phyloP scores from a whole-genome alignment of 202 grass and related monocot species.

The Miscanthus sacchariflorus region DNA sequence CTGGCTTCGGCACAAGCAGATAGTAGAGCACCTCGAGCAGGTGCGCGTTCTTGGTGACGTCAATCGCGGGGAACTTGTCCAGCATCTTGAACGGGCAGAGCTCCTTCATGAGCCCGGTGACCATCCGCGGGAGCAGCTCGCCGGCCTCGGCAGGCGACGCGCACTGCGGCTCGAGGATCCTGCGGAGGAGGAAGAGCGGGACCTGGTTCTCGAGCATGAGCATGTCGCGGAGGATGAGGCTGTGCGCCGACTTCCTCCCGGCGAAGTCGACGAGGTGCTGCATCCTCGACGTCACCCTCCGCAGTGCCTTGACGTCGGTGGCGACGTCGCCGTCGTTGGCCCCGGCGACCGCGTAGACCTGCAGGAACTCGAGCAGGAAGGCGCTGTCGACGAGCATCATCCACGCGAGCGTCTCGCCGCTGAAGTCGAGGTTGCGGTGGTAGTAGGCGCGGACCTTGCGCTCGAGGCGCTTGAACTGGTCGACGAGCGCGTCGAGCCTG shows the following conservation, averaged over 20 bases:
- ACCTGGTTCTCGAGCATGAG: constrained; percentile 92
- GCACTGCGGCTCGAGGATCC: constrained; percentile 64
- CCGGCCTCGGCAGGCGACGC: constrained; percentile 47
- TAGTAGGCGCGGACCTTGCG: constrained; percentile 70
- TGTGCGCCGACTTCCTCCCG: constrained; percentile 70
- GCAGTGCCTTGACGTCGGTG: constrained; percentile 25
- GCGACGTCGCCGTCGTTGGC: neutral
- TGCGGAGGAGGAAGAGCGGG: constrained; percentile 70
- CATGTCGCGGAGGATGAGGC: constrained; percentile 69
- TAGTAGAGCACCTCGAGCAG: constrained; percentile 75
- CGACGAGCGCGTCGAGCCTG: constrained; percentile 60
- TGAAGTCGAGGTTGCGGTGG: constrained; percentile 81
- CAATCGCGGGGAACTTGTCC: constrained; percentile 59
- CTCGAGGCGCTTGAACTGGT: constrained; percentile 60
- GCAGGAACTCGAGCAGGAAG: constrained; percentile 85
- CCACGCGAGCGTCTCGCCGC: constrained; percentile 77
- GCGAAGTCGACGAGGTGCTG: constrained; percentile 74
- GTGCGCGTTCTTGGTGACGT: constrained; percentile 55
- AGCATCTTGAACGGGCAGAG: constrained; percentile 79
- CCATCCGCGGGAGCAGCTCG: constrained; percentile 58
- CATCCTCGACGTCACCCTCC: constrained; percentile 68
- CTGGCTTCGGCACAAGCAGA: constrained; percentile 61
- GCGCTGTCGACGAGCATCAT: constrained; percentile 90
- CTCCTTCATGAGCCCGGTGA: constrained; percentile 67
- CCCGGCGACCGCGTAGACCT: constrained; percentile 55